phyloP scores from a whole-genome alignment of 208 protist genomes.

The Plasmodiophora brassicae region DNA sequence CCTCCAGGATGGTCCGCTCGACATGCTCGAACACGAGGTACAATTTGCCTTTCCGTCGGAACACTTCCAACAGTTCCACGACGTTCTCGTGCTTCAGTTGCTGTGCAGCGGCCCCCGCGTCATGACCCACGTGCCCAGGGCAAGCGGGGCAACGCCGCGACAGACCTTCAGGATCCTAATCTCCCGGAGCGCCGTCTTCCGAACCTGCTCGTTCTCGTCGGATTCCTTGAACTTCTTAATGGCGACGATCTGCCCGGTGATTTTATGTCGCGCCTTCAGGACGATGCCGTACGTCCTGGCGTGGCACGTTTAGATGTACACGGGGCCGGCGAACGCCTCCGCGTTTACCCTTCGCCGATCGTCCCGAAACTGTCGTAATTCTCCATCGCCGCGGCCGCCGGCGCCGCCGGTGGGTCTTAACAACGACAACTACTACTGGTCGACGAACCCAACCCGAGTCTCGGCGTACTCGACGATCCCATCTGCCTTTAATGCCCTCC shows the following conservation, averaged over 20 bases:
- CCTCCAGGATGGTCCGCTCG: constrained; percentile 80
- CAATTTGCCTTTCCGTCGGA: constrained; percentile 78
- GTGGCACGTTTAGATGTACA: background rate
- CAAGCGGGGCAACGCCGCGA: background rate
- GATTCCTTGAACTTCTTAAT: constrained; percentile 93
- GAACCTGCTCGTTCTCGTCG: constrained; percentile 81
- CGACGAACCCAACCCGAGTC: too few species aligned
- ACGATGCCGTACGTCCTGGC: constrained; percentile 81
- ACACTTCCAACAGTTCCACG: constrained; percentile 75
- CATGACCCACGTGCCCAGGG: background rate
- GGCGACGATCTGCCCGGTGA: constrained; percentile 80
- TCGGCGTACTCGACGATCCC: too few species aligned
- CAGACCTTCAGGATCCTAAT: constrained; percentile 79
- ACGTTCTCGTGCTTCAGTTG: constrained; percentile 85
- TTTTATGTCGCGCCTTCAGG: constrained; percentile 80
- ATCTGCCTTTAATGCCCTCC: too few species aligned
- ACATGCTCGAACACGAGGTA: constrained; percentile 90
- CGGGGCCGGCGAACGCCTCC: background rate
- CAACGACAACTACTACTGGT: too few species aligned
- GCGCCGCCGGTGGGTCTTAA: too few species aligned
- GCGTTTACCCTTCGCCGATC: constrained; percentile 72
- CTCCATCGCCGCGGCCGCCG: constrained; percentile 60
- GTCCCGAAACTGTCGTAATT: constrained; percentile 80
- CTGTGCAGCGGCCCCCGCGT: constrained; percentile 20
- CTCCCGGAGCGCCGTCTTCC: constrained; percentile 70